phyloP scores from a whole-genome alignment of 2,329 filamentous ascomycete genomes.

The Dactylonectria estremocensis region DNA sequence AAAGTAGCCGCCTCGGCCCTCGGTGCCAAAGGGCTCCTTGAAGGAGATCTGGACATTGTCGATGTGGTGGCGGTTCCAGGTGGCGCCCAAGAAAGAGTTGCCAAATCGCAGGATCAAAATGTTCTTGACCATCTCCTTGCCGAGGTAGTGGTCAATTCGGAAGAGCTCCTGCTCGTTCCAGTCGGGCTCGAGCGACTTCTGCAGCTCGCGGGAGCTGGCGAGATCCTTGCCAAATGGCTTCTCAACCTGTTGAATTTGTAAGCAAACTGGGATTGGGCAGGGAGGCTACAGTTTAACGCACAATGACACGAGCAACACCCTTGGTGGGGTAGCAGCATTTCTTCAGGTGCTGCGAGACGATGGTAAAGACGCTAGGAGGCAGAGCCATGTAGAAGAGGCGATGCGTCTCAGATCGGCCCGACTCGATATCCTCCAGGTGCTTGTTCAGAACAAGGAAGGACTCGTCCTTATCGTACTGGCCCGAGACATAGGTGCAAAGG shows the following conservation, averaged over 20 bases:
- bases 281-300: conserved; percentile 62
- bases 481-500: conserved; percentile 94
- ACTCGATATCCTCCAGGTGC: conserved; percentile 89
- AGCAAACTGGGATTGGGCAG: conserved; percentile 27
- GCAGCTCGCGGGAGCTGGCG: conserved; percentile 91
- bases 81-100: conserved; percentile 98
- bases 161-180: conserved; percentile 99
- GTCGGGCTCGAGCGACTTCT: conserved; percentile 94
- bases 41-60: conserved; percentile 99
- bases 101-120: conserved; percentile 98
- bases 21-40: conserved; percentile 99
- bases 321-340: conserved; percentile 94
- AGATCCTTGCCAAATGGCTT: conserved; percentile 99
- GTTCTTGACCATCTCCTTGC: conserved; percentile 99
- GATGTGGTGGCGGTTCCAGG: conserved; percentile 99
- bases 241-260: conserved; percentile 78
- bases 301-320: conserved; percentile 94
- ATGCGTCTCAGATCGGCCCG: conserved; percentile 86
- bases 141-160: conserved; percentile 99
- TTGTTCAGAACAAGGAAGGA: conserved; percentile 89
- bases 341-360: conserved; percentile 97
- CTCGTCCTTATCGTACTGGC: conserved; percentile 97
- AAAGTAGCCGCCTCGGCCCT: conserved; percentile 98
- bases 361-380: conserved; percentile 97
- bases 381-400: conserved; percentile 99